A percentile compares a stretch with the other conserved stretches of the same genome.
These are phyloP conservation scores for Penstemon davidsonii DNA, from an alignment of 257 asterid species.

Conservation along the genomic window DNA sequence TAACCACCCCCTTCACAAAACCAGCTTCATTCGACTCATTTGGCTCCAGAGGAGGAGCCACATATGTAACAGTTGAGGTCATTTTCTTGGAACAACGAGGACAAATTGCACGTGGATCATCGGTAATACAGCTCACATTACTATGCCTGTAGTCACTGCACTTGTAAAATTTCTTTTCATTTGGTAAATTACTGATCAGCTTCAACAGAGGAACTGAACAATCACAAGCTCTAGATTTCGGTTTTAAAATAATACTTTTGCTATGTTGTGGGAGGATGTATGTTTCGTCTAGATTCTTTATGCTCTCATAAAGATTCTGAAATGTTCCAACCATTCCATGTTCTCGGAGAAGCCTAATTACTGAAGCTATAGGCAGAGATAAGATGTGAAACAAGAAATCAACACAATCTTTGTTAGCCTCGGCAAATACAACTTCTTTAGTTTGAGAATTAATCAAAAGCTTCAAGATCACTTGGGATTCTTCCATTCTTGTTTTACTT, in stretches of 20 bases:
- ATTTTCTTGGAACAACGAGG: not conserved
- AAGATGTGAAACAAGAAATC: conserved; percentile 40
- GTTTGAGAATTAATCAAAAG: conserved; percentile 32
- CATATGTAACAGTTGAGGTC: not conserved
- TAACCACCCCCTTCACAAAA: conserved; percentile 35
- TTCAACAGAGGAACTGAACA: conserved; percentile 16
- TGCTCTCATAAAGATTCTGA: conserved; percentile 31
- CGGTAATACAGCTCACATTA: not conserved
- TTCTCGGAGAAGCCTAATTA: conserved; percentile 23
- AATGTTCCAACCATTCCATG: conserved; percentile 28
- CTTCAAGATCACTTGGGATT: conserved; percentile 33
- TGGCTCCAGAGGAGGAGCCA: not conserved
- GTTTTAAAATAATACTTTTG: conserved; percentile 32
- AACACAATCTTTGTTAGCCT: conserved; percentile 36
- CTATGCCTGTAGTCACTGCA: not conserved
- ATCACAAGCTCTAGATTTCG: not conserved
- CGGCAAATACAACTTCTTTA: conserved; percentile 37
- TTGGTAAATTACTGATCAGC: not conserved
- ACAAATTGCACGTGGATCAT: conserved; percentile 24
- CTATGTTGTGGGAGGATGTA: conserved; percentile 25
- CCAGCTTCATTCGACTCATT: conserved; percentile 17
- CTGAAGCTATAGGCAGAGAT: conserved; percentile 25
- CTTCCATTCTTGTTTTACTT: conserved; percentile 1
- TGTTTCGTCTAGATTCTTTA: conserved; percentile 26
- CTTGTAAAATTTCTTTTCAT: conserved; percentile 7